Evolutionary conservation across 768 basidiomycete species (phyloP).

Genomic region (Favolaschia claudopus): DNA sequence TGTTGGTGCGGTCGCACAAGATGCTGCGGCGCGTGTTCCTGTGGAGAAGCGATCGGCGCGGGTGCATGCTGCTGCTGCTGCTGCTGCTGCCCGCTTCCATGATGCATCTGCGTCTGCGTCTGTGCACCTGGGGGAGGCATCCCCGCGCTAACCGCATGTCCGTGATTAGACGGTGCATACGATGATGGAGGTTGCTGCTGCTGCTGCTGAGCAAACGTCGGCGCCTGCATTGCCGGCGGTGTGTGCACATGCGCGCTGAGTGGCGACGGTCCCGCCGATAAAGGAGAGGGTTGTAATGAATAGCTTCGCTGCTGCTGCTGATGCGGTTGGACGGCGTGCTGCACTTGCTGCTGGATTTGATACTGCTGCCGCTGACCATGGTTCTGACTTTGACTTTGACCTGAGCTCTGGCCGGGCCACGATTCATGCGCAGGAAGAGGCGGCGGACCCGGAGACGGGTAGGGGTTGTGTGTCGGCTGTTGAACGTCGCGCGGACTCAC

Average conservation of each 20-base stretch:
- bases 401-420: too few relatives aligned
- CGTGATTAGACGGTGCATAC: not conserved
- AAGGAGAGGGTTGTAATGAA: too few relatives aligned
- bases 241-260: too few relatives aligned
- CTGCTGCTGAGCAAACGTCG: slow-evolving; percentile 21
- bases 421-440: slow-evolving; percentile 47
- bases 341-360: slow-evolving; percentile 34
- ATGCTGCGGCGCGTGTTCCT: not conserved
- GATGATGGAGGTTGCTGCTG: not conserved
- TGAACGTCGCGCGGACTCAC: slow-evolving; percentile 28
- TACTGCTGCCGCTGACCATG: slow-evolving; percentile 48
- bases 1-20: not conserved
- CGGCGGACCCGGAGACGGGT: slow-evolving; percentile 52
- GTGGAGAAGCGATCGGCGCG: slow-evolving; percentile 12
- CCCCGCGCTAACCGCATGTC: not conserved
- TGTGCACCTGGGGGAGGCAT: not conserved
- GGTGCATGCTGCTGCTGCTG: slow-evolving; percentile 8
- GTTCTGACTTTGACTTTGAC: too few relatives aligned
- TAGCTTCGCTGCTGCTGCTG: slow-evolving; percentile 21
- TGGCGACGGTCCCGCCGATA: too few relatives aligned
- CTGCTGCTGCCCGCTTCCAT: not conserved
- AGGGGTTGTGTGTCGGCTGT: slow-evolving; percentile 50
- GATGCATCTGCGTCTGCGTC: not conserved
- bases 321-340: slow-evolving; percentile 12
- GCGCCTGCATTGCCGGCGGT: too few relatives aligned